Base-by-base conservation (phyloP, 441 rosid genomes). In the Isatis lusitanica region DNA sequence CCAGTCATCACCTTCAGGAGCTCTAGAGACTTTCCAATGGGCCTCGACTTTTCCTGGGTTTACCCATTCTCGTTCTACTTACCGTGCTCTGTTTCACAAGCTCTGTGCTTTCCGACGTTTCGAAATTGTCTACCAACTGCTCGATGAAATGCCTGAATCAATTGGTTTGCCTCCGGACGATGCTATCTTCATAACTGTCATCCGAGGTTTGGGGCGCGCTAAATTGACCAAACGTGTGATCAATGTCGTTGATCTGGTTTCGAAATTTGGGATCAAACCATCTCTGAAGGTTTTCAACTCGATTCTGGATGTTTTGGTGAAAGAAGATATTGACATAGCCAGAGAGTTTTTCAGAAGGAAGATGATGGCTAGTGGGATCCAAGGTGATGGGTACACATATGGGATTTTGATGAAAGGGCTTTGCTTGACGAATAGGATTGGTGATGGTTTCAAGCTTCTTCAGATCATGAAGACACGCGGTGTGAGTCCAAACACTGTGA, bases 391-490 rank as follows among this genome's bases (percentile, higher is more conserved):
- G 52, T 94, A 88, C 68, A 94, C 98, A 8, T 90, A 80, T 12
- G 98, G 91, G 56, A 94, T 94, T 66, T 77, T 94, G 57, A 88
- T 92, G 97, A 92, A 92, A 76, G 97, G 98, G 35, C 92, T 92
- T 82, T 92, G 97, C 81, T 83, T 83, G 60, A 94, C 98, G 24
- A 91, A 92, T 78, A 87, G 91, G 80, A 88, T 90, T 55, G 87
- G 79, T 6, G 94, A 92, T 74, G 92, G 87, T 38, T 94, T 90
- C 71, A 94, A 90, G 87, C 89, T 94, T 43, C 82, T 91, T 87
- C 93, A 87, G 65, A 56, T 85, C 40, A 83, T 91, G 78, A 90
- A 90, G 85, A 80, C 84, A 0, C 68, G 83, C 9, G 80, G 81
- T 36, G 39, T 86, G 42, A 61, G 61, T 76, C 96, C 92, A 4